A percentile compares a stretch with the other conserved stretches of the same genome.
phyloP scores from a whole-genome alignment of 768 basidiomycete genomes.

The Ramaria sp. region DNA sequence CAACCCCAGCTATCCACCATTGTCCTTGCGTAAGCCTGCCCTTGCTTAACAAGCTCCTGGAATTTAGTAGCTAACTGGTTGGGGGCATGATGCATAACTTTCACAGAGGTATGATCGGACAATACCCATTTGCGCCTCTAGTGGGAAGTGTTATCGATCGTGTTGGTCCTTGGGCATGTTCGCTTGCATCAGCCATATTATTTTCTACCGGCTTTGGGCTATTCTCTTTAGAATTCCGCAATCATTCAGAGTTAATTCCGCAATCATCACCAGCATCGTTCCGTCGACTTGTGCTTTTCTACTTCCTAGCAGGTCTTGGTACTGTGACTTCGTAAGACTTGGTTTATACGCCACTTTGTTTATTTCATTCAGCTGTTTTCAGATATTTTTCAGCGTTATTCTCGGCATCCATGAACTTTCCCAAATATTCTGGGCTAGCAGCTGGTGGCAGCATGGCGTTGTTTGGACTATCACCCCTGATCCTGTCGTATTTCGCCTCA shows the following conservation, averaged over 20 bases:
- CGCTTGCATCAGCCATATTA: slow-evolving; percentile 45
- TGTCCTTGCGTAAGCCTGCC: slow-evolving; percentile 50
- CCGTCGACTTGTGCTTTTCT: slow-evolving; percentile 41
- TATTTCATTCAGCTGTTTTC: slow-evolving; percentile 12
- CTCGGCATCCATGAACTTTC: slow-evolving; percentile 62
- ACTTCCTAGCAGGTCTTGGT: slow-evolving; percentile 54
- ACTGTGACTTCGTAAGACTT: slow-evolving; percentile 59
- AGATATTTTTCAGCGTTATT: slow-evolving; percentile 68
- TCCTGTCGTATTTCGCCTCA: slow-evolving; percentile 56
- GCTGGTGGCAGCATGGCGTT: slow-evolving; percentile 59
- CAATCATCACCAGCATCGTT: slow-evolving; percentile 35
- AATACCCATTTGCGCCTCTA: slow-evolving; percentile 65
- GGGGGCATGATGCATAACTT: background rate
- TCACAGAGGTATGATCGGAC: slow-evolving; percentile 66
- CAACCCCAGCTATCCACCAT: slow-evolving; percentile 76
- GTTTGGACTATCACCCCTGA: slow-evolving; percentile 74
- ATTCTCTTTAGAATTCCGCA: slow-evolving; percentile 49
- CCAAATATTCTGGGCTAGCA: slow-evolving; percentile 50
- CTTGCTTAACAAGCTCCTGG: background rate
- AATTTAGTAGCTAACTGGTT: slow-evolving; percentile 3
- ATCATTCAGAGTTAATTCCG: slow-evolving; percentile 27
- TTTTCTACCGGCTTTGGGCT: slow-evolving; percentile 52
- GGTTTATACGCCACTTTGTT: background rate
- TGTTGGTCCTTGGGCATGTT: slow-evolving; percentile 59
- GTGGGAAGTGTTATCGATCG: slow-evolving; percentile 60